Conservation (phyloP, 2,329 filamentous ascomycete genomes). For the Fusarium temperatum region DNA sequence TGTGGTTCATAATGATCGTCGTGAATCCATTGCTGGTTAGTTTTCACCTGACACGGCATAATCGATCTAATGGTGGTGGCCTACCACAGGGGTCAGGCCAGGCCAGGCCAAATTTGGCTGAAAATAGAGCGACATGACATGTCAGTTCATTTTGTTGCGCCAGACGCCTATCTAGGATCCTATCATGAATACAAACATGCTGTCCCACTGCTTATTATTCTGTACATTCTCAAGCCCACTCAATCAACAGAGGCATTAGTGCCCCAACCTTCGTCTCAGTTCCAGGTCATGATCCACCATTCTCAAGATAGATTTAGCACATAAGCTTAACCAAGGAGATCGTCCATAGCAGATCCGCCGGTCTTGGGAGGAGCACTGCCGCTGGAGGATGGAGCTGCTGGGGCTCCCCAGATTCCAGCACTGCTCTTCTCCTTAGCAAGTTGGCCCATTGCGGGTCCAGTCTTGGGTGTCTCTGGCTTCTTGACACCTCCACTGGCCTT, state of each 20-base stretch:
- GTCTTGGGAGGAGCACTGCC: conserved; percentile 42
- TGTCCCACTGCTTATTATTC: conserved; percentile 37
- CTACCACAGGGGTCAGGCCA: not conserved
- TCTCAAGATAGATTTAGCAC: not conserved
- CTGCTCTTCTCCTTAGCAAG: conserved; percentile 98
- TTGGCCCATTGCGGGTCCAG: conserved; percentile 85
- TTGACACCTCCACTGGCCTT: conserved; percentile 78
- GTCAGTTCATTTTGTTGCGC: conserved; percentile 52
- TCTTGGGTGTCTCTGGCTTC: conserved; percentile 70
- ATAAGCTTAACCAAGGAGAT: conserved; percentile 56
- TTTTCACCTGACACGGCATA: conserved; percentile 29
- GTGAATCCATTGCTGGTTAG: conserved; percentile 1
- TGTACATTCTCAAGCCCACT: conserved; percentile 30
- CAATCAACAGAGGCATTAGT: conserved; percentile 5
- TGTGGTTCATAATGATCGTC: conserved; percentile 6
- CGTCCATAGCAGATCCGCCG: conserved; percentile 55
- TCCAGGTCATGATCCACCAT: conserved; percentile 24
- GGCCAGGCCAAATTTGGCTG: not conserved
- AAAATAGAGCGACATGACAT: conserved; percentile 40
- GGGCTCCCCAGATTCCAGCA: conserved; percentile 90
- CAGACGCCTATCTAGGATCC: conserved; percentile 54
- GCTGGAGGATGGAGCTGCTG: conserved; percentile 51
- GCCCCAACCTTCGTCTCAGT: conserved; percentile 18
- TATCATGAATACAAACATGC: conserved; percentile 47
- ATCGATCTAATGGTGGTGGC: conserved; percentile 23